A percentile compares a stretch with the other conserved stretches of the same genome.
Conservation (phyloP, 169 alveolate genomes). For the Eimeria praecox region DNA sequence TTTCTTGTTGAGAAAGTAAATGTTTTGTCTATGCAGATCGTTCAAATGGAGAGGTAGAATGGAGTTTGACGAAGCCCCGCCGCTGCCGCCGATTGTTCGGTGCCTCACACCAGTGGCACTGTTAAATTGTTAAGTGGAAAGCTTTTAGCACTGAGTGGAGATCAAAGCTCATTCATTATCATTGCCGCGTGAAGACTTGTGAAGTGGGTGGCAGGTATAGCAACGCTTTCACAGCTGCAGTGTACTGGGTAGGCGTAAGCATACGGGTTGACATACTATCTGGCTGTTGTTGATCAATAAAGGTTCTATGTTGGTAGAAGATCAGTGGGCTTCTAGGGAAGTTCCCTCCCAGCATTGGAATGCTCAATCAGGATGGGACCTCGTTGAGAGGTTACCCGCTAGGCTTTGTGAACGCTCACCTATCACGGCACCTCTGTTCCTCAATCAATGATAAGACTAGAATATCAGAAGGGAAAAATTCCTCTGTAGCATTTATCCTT, state of each 20-base stretch:
- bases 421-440: not conserved
- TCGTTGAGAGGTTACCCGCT: not conserved
- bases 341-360: not conserved
- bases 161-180: not conserved
- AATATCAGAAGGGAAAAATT: not conserved
- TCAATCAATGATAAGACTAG: not conserved
- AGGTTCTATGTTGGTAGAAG: not conserved
- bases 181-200: not conserved
- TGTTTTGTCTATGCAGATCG: not conserved
- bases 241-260: no score
- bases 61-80: conserved; percentile 12
- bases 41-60: not conserved
- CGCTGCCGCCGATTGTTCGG: not conserved
- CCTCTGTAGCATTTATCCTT: not conserved
- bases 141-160: not conserved
- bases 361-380: not conserved
- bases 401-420: not conserved
- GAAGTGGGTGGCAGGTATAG: not conserved
- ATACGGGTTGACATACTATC: no score
- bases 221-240: not conserved
- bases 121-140: not conserved
- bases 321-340: not conserved
- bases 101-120: not conserved
- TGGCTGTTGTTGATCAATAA: not conserved
- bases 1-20: not conserved